Conservation (phyloP, 2,329 filamentous ascomycete species). For the Neoscytalidium dimidiatum region DNA sequence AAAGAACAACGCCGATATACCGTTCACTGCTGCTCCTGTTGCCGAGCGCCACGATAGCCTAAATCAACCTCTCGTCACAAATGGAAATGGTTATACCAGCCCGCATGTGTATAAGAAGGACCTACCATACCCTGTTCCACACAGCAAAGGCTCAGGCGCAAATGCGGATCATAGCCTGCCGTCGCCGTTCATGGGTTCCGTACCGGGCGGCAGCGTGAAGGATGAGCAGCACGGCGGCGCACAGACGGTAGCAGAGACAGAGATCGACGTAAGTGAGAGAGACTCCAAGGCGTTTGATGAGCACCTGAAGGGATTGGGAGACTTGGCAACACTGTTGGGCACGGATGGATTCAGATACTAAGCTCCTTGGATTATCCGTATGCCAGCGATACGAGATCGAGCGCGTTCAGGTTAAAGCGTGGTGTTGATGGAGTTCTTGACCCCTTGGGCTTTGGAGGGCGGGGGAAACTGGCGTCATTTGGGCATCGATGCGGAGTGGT, state of each 20-base stretch:
- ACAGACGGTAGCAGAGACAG: not conserved
- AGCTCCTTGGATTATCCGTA: too few species aligned
- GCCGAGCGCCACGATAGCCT: conserved; percentile 6
- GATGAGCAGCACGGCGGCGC: not conserved
- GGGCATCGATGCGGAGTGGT: too few species aligned
- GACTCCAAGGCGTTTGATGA: conserved; percentile 3
- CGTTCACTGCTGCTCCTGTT: not conserved
- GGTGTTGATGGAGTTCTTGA: too few species aligned
- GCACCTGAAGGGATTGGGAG: conserved; percentile 3
- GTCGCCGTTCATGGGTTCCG: not conserved
- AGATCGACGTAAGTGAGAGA: not conserved
- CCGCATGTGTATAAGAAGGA: not conserved
- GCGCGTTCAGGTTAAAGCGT: too few species aligned
- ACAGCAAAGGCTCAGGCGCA: not conserved
- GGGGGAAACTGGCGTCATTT: too few species aligned
- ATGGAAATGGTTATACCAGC: not conserved
- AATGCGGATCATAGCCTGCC: not conserved
- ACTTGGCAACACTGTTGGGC: conserved; percentile 8
- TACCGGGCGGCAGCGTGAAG: not conserved
- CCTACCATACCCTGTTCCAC: not conserved
- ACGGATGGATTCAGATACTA: conserved; percentile 2
- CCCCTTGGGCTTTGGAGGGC: too few species aligned
- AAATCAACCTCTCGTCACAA: not conserved
- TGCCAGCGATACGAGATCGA: too few species aligned
- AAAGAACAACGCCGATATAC: not conserved